phyloP scores from a whole-genome alignment of 495 filamentous ascomycete species.

The Hypoxylon perforatum region DNA sequence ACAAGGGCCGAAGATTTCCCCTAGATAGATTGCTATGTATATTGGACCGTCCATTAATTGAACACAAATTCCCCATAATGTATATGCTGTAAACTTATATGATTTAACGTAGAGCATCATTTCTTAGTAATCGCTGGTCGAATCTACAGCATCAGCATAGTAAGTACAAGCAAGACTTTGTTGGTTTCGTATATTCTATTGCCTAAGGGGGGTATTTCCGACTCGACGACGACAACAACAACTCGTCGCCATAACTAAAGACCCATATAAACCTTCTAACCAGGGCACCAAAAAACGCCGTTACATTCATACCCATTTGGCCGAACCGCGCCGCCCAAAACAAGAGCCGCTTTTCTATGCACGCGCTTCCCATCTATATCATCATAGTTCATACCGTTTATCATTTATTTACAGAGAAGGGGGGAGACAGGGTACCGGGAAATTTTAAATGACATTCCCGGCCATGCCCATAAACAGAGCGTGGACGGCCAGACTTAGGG shows the following conservation, averaged over 20 bases:
- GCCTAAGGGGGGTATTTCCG: constrained; percentile 40
- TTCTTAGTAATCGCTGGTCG: background rate
- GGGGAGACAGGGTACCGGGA: background rate
- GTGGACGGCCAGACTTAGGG: constrained; percentile 87
- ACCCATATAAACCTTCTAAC: background rate
- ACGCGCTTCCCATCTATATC: background rate
- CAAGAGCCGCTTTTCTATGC: constrained; percentile 13
- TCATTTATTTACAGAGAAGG: constrained; percentile 18
- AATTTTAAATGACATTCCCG: constrained; percentile 71
- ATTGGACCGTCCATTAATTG: background rate
- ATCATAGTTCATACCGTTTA: constrained; percentile 3
- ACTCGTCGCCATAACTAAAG: background rate
- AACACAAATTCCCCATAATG: too few species aligned
- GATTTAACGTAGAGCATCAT: background rate
- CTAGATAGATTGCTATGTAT: constrained; percentile 5
- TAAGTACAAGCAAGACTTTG: background rate
- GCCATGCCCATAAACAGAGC: constrained; percentile 96
- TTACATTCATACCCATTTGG: background rate
- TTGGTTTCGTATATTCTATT: constrained; percentile 19
- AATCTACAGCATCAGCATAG: background rate
- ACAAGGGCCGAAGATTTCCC: background rate
- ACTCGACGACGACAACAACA: constrained; percentile 8
- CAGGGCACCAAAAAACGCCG: constrained; percentile 10
- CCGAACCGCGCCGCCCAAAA: background rate
- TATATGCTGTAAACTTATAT: background rate